Base-by-base conservation (phyloP, 108 stramenopile genomes). In the Cylindrotheca fusiformis region DNA sequence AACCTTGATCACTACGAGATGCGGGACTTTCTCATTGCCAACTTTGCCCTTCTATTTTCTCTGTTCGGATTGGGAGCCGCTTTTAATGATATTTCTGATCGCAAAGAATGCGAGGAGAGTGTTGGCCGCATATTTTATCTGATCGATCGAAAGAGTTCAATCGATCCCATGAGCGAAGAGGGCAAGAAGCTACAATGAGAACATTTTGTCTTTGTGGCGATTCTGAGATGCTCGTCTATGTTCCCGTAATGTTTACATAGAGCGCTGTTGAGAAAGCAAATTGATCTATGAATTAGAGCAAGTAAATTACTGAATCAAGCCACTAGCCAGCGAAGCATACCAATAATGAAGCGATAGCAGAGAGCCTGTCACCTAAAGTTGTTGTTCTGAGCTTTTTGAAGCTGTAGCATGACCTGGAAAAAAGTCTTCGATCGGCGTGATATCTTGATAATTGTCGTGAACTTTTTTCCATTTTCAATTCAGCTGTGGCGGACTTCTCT, bases 41-140 rank as follows among this genome's bases (percentile, higher is more conserved):
- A 83, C 48, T 80, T 88, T 44, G 47, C 76, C n/a, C 55, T 85
- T 0, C 18, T 88, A 25, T 72, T 88, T 32, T 75, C 78, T 1
- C 58, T 82, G 29, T 77, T 66, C 46, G 87, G 87, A 14, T 31
- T 81, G 21, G 79, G 60, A 1, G 53, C 58, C 17, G 86, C 81
- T 0, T 21, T 62, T 14, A 20, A 63, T 30, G 80, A 74, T 28
- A 48, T 76, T 10, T 70, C 60, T 20, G 74, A 87, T 61, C 58
- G 33, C 26, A 57, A 69, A 23, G 72, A 77, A 41, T 81, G 75
- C 17, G 63, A 69, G 46, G 49, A 26, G 14, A 77, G 77, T 3
- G 67, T 67, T 25, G 63, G 45, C 0, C 64, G 85, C 22, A 67
- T 87, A 23, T 81, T 87, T 33, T 41, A 55, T 18, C 31, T 78